phyloP scores from a whole-genome alignment of 768 basidiomycete species.

The Termitomyces sp. region DNA sequence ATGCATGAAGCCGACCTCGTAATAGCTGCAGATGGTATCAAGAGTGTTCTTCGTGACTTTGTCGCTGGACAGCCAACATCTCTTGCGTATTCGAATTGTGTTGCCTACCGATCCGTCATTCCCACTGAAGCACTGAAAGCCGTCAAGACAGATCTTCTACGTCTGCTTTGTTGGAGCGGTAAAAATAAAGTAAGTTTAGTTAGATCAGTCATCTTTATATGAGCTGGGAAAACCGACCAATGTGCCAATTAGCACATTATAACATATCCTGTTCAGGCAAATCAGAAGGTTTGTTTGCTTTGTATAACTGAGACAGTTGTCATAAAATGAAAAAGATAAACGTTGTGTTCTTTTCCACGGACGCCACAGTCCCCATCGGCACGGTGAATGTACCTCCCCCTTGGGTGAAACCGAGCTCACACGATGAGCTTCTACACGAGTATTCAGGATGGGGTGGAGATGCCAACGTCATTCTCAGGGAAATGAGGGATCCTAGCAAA shows the following conservation, averaged over 20 bases:
- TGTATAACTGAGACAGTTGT: neutral
- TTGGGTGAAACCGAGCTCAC: slow-evolving; percentile 37
- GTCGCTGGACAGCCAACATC: slow-evolving; percentile 19
- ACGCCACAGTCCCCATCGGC: slow-evolving; percentile 21
- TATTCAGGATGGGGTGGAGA: slow-evolving; percentile 45
- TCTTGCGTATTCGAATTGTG: slow-evolving; percentile 38
- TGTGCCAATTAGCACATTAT: slow-evolving; percentile 43
- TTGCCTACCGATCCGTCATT: slow-evolving; percentile 46
- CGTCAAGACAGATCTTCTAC: slow-evolving; percentile 32
- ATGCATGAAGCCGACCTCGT: slow-evolving; percentile 41
- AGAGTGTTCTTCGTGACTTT: slow-evolving; percentile 36
- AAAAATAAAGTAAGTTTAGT: slow-evolving; percentile 34
- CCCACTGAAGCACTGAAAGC: slow-evolving; percentile 30
- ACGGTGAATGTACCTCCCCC: slow-evolving; percentile 23
- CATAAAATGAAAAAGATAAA: slow-evolving; percentile 29
- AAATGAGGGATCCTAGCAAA: slow-evolving; percentile 39
- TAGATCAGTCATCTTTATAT: neutral
- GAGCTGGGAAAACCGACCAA: neutral
- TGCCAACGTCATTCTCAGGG: slow-evolving; percentile 31
- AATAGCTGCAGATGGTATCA: slow-evolving; percentile 49
- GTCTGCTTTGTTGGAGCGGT: slow-evolving; percentile 39
- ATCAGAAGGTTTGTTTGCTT: slow-evolving; percentile 28
- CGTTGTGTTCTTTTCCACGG: slow-evolving; percentile 37
- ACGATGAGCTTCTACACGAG: slow-evolving; percentile 36
- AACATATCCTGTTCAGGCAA: slow-evolving; percentile 41